Evolutionary conservation across 306 rosid genomes (phyloP).

Genomic region (Crataegus laevigata): DNA sequence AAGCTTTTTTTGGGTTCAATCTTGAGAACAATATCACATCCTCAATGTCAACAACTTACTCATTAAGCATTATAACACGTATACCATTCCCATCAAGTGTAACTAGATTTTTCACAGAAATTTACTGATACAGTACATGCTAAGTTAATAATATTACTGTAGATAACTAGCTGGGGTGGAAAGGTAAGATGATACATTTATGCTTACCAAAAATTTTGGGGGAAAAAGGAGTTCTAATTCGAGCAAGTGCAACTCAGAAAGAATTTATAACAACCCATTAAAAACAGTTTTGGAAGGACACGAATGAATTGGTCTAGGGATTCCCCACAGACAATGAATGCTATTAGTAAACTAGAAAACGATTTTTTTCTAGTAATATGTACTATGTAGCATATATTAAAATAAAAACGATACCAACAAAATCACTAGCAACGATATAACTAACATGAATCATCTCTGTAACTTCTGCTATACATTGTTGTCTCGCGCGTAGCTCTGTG

Average conservation of each 20-base stretch:
- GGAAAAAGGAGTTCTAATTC: neutral
- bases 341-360: neutral
- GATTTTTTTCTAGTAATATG: neutral
- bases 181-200: neutral
- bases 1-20: neutral
- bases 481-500: conserved; percentile 63
- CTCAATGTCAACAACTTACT: neutral
- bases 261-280: neutral
- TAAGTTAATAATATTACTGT: neutral
- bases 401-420: neutral
- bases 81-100: neutral
- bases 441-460: conserved; percentile 99
- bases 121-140: neutral
- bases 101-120: neutral
- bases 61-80: neutral
- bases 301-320: neutral
- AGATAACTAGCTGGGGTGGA: neutral
- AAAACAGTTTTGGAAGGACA: neutral
- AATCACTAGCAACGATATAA: neutral
- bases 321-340: neutral
- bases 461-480: conserved; percentile 85
- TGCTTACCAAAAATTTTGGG: neutral
- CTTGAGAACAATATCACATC: neutral
- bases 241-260: neutral
- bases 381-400: neutral